Evolutionary conservation across 495 filamentous ascomycete genomes (phyloP).

Genomic region (Aspergillus bertholletiae): DNA sequence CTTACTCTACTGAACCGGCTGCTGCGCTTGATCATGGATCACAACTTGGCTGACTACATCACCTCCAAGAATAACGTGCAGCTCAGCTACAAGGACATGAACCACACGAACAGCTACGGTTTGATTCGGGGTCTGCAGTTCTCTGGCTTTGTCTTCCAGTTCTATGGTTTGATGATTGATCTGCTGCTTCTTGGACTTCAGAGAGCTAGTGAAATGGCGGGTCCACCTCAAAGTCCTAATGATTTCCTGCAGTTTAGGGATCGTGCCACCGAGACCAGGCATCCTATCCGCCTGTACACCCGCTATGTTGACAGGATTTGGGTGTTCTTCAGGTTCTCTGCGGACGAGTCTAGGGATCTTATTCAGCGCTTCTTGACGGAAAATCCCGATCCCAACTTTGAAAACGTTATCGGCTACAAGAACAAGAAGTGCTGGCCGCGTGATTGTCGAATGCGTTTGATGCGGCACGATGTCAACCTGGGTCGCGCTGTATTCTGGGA

Average conservation of each 20-base stretch:
- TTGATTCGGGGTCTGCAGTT: conserved; percentile 98
- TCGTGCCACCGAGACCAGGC: conserved; percentile 80
- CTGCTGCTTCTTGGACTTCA: conserved; percentile 89
- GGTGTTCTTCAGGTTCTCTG: conserved; percentile 92
- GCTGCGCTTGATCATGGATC: conserved; percentile 96
- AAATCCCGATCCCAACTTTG: conserved; percentile 98
- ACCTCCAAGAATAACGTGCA: conserved; percentile 99
- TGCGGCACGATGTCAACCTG: conserved; percentile 99
- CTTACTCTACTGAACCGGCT: conserved; percentile 91
- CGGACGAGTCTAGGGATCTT: conserved; percentile 91
- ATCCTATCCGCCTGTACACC: conserved; percentile 95
- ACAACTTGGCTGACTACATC: conserved; percentile 99
- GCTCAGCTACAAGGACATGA: conserved; percentile 99
- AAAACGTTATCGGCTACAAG: conserved; percentile 97
- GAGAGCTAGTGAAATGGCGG: conserved; percentile 94
- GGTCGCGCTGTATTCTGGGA: conserved; percentile 99
- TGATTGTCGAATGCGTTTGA: conserved; percentile 94
- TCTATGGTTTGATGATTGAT: conserved; percentile 95
- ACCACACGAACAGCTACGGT: conserved; percentile 97
- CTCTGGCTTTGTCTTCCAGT: conserved; percentile 98
- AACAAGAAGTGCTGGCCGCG: conserved; percentile 99
- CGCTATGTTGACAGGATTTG: conserved; percentile 98
- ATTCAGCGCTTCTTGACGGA: conserved; percentile 98
- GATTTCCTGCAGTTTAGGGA: conserved; percentile 98
- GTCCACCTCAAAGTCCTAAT: conserved; percentile 92